phyloP scores from a whole-genome alignment of 2,329 filamentous ascomycete genomes.

The Bipolaris cookei region DNA sequence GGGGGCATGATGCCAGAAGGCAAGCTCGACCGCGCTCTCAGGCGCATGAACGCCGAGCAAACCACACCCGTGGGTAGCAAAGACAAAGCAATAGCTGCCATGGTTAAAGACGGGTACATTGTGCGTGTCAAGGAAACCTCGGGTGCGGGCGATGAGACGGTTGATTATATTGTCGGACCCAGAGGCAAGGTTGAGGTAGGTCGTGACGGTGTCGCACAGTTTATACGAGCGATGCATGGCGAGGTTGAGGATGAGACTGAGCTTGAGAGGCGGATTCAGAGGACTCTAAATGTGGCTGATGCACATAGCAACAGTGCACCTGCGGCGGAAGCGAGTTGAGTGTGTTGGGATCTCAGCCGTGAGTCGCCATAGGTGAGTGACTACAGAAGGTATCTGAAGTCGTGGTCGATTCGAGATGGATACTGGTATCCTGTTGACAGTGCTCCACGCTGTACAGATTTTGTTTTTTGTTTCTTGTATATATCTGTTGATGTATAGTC shows the following conservation, averaged over 20 bases:
- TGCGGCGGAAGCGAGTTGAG: neutral
- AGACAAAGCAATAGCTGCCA: slow-evolving; percentile 73
- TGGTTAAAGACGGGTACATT: slow-evolving; percentile 85
- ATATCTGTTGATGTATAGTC: too few relatives aligned
- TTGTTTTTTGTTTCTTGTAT: neutral
- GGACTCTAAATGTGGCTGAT: slow-evolving; percentile 42
- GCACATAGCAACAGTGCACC: slow-evolving; percentile 14
- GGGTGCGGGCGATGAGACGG: slow-evolving; percentile 75
- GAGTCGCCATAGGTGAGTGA: neutral
- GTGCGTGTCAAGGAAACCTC: slow-evolving; percentile 71
- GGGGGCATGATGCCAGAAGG: slow-evolving; percentile 76
- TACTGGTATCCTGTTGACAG: neutral
- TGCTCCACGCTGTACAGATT: neutral
- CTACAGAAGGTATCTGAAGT: neutral
- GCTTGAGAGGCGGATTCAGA: slow-evolving; percentile 41
- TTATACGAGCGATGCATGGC: slow-evolving; percentile 59
- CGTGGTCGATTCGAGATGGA: neutral
- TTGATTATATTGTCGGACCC: slow-evolving; percentile 84
- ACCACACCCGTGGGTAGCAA: slow-evolving; percentile 77
- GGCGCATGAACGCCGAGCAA: slow-evolving; percentile 74
- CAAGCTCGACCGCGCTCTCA: slow-evolving; percentile 77
- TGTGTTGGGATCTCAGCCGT: neutral
- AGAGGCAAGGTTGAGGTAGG: slow-evolving; percentile 86
- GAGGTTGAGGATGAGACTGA: slow-evolving; percentile 45
- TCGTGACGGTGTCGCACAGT: slow-evolving; percentile 72